Evolutionary conservation across 176 grass and related monocot species (phyloP).

Genomic region (Olyra latifolia): DNA sequence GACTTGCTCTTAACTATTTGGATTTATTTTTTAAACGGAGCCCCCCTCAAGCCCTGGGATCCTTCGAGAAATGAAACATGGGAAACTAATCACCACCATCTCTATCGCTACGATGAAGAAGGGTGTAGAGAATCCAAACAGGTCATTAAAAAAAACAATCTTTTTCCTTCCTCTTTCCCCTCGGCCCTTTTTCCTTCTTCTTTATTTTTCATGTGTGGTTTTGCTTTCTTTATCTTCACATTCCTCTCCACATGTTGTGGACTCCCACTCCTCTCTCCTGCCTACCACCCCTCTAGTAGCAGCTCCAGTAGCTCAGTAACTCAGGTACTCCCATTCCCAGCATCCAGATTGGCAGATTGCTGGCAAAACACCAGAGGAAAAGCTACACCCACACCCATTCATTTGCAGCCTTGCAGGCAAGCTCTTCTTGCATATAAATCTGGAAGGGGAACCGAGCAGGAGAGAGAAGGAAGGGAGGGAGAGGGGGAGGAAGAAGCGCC

Average conservation of each 20-base stretch:
- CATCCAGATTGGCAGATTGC: neutral
- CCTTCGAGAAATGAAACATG: too few species aligned
- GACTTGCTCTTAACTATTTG: too few species aligned
- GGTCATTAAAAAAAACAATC: too few species aligned
- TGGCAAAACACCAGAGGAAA: neutral
- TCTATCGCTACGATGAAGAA: too few species aligned
- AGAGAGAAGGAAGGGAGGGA: neutral
- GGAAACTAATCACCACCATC: too few species aligned
- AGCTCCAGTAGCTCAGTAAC: neutral
- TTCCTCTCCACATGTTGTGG: neutral
- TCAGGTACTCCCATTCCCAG: neutral
- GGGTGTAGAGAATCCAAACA: too few species aligned
- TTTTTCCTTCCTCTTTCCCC: neutral
- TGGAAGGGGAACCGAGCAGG: neutral
- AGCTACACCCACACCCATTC: neutral
- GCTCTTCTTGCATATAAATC: slow-evolving; percentile 21
- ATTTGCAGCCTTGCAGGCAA: slow-evolving; percentile 2
- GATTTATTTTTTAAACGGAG: too few species aligned
- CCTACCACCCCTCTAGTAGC: neutral
- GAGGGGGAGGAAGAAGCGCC: neutral
- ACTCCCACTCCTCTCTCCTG: slow-evolving; percentile 3
- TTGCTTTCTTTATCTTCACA: neutral
- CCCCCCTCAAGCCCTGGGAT: too few species aligned
- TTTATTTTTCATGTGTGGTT: neutral
- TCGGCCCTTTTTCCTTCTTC: neutral